Percentiles rank a stretch among this genome's conserved stretches.
Evolutionary conservation across 331 rosid species (phyloP).

Genomic region (Malus hybrid): DNA sequence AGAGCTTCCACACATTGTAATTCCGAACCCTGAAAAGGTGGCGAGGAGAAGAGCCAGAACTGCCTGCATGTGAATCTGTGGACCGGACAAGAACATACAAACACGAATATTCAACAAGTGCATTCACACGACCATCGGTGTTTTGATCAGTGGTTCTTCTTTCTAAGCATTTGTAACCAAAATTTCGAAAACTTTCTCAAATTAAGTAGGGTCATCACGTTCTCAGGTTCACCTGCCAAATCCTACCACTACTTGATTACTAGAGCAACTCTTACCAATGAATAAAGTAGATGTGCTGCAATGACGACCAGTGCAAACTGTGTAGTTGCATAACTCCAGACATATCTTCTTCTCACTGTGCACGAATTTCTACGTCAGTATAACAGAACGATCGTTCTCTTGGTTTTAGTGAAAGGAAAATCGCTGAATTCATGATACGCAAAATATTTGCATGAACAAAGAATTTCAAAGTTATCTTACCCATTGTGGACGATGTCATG

Average conservation of each 20-base stretch:
- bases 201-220: neutral
- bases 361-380: conserved; percentile 18
- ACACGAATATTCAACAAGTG: neutral
- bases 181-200: too few relatives aligned
- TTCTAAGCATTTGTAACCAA: neutral
- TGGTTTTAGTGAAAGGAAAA: neutral
- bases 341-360: conserved; percentile 56
- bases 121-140: neutral
- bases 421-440: neutral
- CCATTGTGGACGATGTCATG: conserved; percentile 76
- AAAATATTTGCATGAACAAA: neutral
- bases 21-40: conserved; percentile 63
- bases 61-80: conserved; percentile 52
- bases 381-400: neutral
- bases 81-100: conserved; percentile 14
- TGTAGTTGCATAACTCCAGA: conserved; percentile 63
- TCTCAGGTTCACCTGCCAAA: neutral
- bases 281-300: conserved; percentile 52
- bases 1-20: conserved; percentile 50
- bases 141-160: neutral
- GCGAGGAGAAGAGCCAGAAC: conserved; percentile 63
- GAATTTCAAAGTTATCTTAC: conserved; percentile 23
- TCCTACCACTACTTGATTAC: neutral
- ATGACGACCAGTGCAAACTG: conserved; percentile 56
- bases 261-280: conserved; percentile 45